A percentile compares a stretch with the other conserved stretches of the same genome.
Evolutionary conservation across 148 eudicot species (phyloP).

Genomic region (Polygonum maritimum): DNA sequence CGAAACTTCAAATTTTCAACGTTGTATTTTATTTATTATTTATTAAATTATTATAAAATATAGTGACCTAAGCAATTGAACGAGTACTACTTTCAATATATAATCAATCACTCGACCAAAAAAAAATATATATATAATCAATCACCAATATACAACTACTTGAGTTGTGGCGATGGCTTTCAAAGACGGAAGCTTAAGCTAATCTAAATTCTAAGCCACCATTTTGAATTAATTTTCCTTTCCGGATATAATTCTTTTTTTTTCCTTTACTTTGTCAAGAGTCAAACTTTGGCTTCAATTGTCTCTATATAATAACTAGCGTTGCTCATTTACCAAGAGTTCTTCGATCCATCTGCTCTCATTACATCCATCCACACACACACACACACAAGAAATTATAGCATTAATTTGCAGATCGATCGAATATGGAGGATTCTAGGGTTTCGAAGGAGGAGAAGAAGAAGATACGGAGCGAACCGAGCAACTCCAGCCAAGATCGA

Average conservation of each 20-base stretch:
- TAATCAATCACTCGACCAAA: too few relatives aligned
- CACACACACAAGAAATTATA: not conserved
- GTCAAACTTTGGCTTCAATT: not conserved
- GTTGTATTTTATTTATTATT: not conserved
- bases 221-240: not conserved
- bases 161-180: not conserved
- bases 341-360: not conserved
- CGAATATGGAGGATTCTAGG: not conserved
- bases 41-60: not conserved
- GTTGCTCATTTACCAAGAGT: not conserved
- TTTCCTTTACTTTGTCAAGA: not conserved
- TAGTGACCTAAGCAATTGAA: not conserved
- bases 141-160: not conserved
- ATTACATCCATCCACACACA: not conserved
- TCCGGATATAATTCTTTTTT: not conserved
- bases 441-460: not conserved
- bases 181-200: not conserved
- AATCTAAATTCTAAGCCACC: not conserved
- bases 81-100: not conserved
- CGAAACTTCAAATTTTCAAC: conserved; percentile 1
- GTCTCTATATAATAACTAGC: not conserved
- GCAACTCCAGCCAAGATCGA: not conserved
- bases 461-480: not conserved
- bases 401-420: not conserved
- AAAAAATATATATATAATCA: too few relatives aligned